Base-by-base conservation (phyloP, 768 basidiomycete species). In the Tubosaeta sp. region DNA sequence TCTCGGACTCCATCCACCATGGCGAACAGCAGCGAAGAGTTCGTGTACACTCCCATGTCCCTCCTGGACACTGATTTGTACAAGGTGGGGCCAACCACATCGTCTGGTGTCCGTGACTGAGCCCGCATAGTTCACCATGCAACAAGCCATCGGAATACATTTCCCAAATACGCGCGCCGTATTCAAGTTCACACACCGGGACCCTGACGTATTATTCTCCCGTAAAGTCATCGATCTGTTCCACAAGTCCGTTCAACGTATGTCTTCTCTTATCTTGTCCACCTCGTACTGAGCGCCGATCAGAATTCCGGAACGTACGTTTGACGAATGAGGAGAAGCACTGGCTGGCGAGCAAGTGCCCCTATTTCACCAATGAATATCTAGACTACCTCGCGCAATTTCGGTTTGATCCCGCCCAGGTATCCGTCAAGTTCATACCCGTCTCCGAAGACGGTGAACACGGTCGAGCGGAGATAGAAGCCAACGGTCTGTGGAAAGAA, bases 21-120 rank as follows among this genome's bases (percentile, higher is more conserved):
- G 63, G 52, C 55, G 12, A 42, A n/a, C 32, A 16, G 32, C 14
- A 33, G 1, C 6, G 55, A 58, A 19, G 56, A 55, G 33, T 43
- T 54, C 22, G 25, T 54, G 16, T 66, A 62, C 31, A 56, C 38
- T 5, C 62, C 57, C 35, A 55, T 17, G 27, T 94, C 91, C 14
- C 74, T 97, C 47, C 78, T 97, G 42, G 95, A 97, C 68, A 94
- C 93, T 0, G 95, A 97, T 69, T 72, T 95, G 29, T 97, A 97
- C 82, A 98, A 95, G 81, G 92, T 86, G 48, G 42, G 10, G 6
- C 11, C 29, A 17, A 8, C 17, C 29, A 17, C 25, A 38, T 32
- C 14, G 8, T 35, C 19, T 43, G 1, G 17, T 9, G 31, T 11
- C 43, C 17, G 19, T 41, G 13, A 25, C n/a, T n/a, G 42, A 49